phyloP scores from a whole-genome alignment of 2,329 filamentous ascomycete species.

The Triangularia setosa region DNA sequence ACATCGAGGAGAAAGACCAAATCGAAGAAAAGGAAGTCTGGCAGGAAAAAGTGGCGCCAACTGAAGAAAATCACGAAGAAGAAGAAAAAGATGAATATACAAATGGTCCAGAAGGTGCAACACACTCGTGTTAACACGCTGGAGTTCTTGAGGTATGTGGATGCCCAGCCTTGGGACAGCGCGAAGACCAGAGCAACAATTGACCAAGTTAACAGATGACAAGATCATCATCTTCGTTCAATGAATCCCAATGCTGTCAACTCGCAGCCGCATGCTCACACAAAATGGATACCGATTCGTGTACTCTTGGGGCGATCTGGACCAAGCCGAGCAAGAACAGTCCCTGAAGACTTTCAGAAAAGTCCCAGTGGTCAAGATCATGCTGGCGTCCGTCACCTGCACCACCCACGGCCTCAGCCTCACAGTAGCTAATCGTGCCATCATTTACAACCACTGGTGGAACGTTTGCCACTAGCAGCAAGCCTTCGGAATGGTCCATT shows the following conservation, averaged over 20 bases:
- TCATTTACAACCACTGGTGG: constrained; percentile 20
- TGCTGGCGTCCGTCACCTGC: constrained; percentile 15
- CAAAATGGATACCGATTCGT: constrained; percentile 16
- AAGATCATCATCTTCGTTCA: constrained; percentile 20
- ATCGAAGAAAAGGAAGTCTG: no score
- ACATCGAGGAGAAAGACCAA: no score
- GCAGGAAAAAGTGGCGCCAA: no score
- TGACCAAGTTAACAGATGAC: constrained; percentile 13
- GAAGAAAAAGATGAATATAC: no score
- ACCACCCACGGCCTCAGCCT: constrained; percentile 17
- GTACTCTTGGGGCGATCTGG: constrained; percentile 16
- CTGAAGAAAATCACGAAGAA: no score
- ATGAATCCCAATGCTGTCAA: constrained; percentile 13
- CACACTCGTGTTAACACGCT: background rate
- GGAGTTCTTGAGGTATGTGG: constrained; percentile 7
- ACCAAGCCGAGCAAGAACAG: background rate
- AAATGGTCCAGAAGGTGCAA: background rate
- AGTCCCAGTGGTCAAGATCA: constrained; percentile 9
- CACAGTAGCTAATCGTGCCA: constrained; percentile 17
- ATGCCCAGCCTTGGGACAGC: constrained; percentile 14
- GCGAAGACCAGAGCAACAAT: constrained; percentile 15
- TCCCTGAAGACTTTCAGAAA: constrained; percentile 10
- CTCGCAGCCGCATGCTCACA: constrained; percentile 14
- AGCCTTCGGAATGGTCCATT: constrained; percentile 16
- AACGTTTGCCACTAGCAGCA: constrained; percentile 13